phyloP scores from a whole-genome alignment of 805 yeast genomes.

The Diddensiella transvaalensis region DNA sequence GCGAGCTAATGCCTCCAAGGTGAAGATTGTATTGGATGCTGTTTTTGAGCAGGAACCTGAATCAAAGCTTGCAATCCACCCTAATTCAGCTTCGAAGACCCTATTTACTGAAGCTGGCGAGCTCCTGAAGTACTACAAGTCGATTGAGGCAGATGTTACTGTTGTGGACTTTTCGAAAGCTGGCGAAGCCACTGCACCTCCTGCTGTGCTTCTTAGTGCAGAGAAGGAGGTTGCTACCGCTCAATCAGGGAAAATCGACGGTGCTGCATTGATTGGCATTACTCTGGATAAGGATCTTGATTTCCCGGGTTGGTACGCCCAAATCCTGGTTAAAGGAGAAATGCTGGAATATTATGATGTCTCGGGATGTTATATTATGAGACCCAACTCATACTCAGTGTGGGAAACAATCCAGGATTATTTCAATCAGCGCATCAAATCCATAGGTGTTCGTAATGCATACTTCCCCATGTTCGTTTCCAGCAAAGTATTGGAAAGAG shows the following conservation, averaged over 20 bases:
- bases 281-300: constrained; percentile 90
- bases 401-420: constrained; percentile 94
- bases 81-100: constrained; percentile 31
- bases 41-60: constrained; percentile 38
- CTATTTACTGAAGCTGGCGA: constrained; percentile 39
- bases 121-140: constrained; percentile 40
- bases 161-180: constrained; percentile 32
- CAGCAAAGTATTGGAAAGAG: constrained; percentile 86
- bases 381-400: constrained; percentile 90
- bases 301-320: constrained; percentile 97
- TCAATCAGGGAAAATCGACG: constrained; percentile 57
- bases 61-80: constrained; percentile 29
- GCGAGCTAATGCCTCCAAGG: constrained; percentile 49
- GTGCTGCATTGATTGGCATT: constrained; percentile 91
- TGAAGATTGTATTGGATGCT: constrained; percentile 59
- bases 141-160: constrained; percentile 46
- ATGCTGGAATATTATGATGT: constrained; percentile 98
- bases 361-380: constrained; percentile 95
- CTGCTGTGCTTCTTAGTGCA: constrained; percentile 26
- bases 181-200: constrained; percentile 38
- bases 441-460: constrained; percentile 87
- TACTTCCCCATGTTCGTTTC: constrained; percentile 99
- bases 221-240: constrained; percentile 25
- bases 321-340: constrained; percentile 93
- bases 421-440: constrained; percentile 78